Evolutionary conservation across 768 basidiomycete genomes (phyloP).

Genomic region (Leccinellum albellum): DNA sequence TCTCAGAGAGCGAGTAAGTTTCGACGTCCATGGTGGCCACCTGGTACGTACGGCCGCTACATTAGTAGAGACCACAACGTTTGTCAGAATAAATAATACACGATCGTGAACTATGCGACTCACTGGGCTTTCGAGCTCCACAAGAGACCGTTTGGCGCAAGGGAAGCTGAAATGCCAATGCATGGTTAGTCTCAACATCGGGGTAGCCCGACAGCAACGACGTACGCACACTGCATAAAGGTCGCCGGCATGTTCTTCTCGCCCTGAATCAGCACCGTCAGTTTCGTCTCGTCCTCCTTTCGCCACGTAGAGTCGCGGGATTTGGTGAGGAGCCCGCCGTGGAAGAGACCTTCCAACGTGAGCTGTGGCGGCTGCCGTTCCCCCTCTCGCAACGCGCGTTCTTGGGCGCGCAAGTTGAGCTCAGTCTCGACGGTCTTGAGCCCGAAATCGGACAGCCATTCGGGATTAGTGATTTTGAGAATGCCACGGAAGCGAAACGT

Average conservation of each 20-base stretch:
- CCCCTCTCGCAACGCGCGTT: conserved; percentile 23
- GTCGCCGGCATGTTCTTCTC: conserved; percentile 37
- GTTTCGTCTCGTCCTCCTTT: conserved; percentile 16
- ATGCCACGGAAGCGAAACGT: conserved; percentile 49
- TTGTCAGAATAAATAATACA: not conserved
- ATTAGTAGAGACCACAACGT: not conserved
- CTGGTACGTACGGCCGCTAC: conserved; percentile 44
- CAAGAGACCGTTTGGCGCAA: conserved; percentile 29
- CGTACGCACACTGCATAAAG: conserved; percentile 38
- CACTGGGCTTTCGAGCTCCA: conserved; percentile 31
- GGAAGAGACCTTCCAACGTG: conserved; percentile 36
- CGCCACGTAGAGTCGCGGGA: conserved; percentile 13
- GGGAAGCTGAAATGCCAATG: conserved; percentile 21
- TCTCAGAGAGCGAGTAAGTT: conserved; percentile 40
- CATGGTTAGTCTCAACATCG: not conserved
- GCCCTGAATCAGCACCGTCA: conserved; percentile 44
- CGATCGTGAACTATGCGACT: not conserved
- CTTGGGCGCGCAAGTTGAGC: conserved; percentile 38
- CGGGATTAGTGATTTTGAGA: conserved; percentile 41
- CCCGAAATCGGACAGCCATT: conserved; percentile 51
- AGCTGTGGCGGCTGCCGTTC: conserved; percentile 23
- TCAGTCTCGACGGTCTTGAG: conserved; percentile 39
- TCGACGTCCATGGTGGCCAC: conserved; percentile 44
- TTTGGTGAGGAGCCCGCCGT: conserved; percentile 10
- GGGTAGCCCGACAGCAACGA: not conserved